A percentile compares a stretch with the other conserved stretches of the same genome.
Conservation (phyloP, 2,329 filamentous ascomycete species). For the Ophiostoma quercus region DNA sequence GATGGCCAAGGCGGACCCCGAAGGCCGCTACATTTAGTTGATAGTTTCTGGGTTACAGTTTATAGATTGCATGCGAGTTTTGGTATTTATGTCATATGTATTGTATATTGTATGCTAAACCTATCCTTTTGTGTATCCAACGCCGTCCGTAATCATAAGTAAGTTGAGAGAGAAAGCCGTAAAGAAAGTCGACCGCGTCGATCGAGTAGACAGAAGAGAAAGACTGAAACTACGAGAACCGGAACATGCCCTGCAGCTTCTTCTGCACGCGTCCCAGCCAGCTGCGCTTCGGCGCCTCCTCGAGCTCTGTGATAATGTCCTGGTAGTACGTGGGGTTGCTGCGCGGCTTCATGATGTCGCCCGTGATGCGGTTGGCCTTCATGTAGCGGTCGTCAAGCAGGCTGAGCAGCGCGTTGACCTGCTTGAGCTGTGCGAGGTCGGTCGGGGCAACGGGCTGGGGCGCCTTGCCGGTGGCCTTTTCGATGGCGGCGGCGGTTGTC, state of each 20-base stretch:
- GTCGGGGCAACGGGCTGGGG: slow-evolving; percentile 23
- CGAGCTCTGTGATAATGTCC: slow-evolving; percentile 57
- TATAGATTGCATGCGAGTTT: background rate
- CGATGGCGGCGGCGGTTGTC: slow-evolving; percentile 11
- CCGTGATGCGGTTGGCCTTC: slow-evolving; percentile 47
- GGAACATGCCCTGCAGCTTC: slow-evolving; percentile 54
- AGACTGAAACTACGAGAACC: slow-evolving; percentile 42
- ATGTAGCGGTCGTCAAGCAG: slow-evolving; percentile 57
- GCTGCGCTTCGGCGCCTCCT: slow-evolving; percentile 55
- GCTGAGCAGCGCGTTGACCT: slow-evolving; percentile 56
- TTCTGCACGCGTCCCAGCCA: slow-evolving; percentile 50
- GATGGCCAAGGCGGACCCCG: slow-evolving; percentile 73
- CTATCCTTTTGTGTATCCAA: slow-evolving; percentile 14
- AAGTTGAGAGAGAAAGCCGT: background rate
- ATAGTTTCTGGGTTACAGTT: too few species aligned
- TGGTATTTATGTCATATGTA: background rate
- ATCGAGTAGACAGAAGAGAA: background rate
- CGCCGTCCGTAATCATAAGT: slow-evolving; percentile 6
- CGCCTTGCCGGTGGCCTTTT: slow-evolving; percentile 19
- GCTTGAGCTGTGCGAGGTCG: slow-evolving; percentile 49
- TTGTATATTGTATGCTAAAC: slow-evolving; percentile 1
- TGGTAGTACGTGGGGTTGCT: slow-evolving; percentile 61
- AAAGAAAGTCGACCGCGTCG: background rate
- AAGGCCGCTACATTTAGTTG: slow-evolving; percentile 68
- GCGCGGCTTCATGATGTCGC: slow-evolving; percentile 50